phyloP scores from a whole-genome alignment of 352 stramenopile species.

The Phytophthora constricta region DNA sequence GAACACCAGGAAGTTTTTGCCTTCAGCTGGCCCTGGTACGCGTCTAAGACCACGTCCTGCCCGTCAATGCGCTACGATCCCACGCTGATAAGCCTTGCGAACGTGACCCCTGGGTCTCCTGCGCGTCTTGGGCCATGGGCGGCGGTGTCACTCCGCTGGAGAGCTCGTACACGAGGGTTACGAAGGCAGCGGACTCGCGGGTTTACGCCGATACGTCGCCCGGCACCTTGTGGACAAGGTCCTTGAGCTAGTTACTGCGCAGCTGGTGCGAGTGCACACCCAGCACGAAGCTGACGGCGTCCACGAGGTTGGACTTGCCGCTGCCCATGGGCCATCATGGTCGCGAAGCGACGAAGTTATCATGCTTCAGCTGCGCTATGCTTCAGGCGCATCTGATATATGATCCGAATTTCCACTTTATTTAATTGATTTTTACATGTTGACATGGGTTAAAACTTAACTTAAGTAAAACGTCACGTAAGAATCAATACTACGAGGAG shows the following conservation, averaged over 20 bases:
- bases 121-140: conserved; percentile 31
- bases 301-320: conserved; percentile 95
- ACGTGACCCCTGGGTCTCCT: conserved; percentile 63
- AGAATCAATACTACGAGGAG: too few species aligned
- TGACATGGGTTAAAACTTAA: too few species aligned
- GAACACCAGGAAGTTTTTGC: conserved; percentile 99
- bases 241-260: conserved; percentile 95
- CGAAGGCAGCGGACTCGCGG: conserved; percentile 81
- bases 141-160: conserved; percentile 62
- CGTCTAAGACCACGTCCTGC: conserved; percentile 86
- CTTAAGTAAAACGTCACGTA: too few species aligned
- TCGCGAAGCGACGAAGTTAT: conserved; percentile 98
- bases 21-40: conserved; percentile 94
- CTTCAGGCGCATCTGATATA: too few species aligned
- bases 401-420: too few species aligned
- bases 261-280: conserved; percentile 97
- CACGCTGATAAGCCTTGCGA: conserved; percentile 94
- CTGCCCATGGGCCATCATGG: conserved; percentile 98
- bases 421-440: too few species aligned
- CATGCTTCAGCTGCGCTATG: too few species aligned
- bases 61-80: conserved; percentile 86
- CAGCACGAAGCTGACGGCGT: conserved; percentile 98
- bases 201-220: conserved; percentile 49
- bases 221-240: conserved; percentile 93
- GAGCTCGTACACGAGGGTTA: conserved; percentile 96